Evolutionary conservation across 164 flowering plant species (phyloP).

Genomic region (Platanus orientalis): DNA sequence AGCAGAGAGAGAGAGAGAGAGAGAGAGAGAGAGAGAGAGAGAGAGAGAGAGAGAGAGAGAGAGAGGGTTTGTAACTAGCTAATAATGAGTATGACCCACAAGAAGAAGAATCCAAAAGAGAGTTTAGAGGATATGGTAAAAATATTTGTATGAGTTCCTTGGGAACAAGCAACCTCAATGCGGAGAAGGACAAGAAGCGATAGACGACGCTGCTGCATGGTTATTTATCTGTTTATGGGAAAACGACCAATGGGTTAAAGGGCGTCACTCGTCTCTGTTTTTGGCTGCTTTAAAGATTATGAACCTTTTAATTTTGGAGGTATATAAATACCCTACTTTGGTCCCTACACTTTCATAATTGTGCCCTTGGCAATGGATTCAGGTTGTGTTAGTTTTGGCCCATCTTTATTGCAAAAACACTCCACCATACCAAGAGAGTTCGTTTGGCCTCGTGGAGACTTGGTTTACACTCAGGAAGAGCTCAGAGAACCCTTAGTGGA

Average conservation of each 20-base stretch:
- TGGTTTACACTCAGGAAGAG: slow-evolving; percentile 14
- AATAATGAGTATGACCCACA: neutral
- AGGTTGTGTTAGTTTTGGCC: neutral
- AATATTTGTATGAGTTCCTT: neutral
- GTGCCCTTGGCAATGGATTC: slow-evolving; percentile 10
- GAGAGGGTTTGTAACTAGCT: neutral
- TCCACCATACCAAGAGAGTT: slow-evolving; percentile 21
- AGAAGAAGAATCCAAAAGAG: neutral
- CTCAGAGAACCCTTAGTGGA: slow-evolving; percentile 37
- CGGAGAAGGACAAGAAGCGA: neutral
- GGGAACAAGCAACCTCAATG: neutral
- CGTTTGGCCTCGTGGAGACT: slow-evolving; percentile 32
- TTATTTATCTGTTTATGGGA: neutral
- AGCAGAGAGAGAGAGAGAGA: neutral
- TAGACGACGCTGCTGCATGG: neutral
- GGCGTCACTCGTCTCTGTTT: slow-evolving; percentile 1
- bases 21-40: neutral
- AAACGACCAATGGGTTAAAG: neutral
- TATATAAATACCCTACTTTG: slow-evolving; percentile 10
- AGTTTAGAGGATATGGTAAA: neutral
- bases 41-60: slow-evolving; percentile 1
- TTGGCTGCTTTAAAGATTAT: too few species aligned
- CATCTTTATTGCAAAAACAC: slow-evolving; percentile 11
- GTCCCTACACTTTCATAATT: slow-evolving; percentile 1
- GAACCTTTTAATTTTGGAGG: neutral